phyloP scores from a whole-genome alignment of 2,329 filamentous ascomycete species.

The Hypomyces perniciosus region DNA sequence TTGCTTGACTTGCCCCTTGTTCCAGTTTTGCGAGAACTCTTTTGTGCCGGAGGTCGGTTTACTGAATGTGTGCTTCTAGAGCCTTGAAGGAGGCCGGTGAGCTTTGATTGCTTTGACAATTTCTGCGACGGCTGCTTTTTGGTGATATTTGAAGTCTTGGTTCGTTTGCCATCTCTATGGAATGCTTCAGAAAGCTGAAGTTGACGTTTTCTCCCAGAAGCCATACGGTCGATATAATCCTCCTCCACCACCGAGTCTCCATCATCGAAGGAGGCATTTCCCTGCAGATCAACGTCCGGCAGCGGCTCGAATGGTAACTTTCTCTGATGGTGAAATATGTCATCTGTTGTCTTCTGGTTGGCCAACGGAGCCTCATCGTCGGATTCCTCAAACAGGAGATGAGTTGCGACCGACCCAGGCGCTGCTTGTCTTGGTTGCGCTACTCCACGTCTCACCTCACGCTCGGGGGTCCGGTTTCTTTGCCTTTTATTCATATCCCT shows the following conservation, averaged over 20 bases:
- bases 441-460: constrained; percentile 41
- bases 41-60: background rate
- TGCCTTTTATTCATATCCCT: constrained; percentile 24
- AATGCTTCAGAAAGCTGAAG: constrained; percentile 23
- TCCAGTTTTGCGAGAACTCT: background rate
- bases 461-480: constrained; percentile 31
- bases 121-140: constrained; percentile 18
- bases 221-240: constrained; percentile 47
- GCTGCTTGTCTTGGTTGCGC: constrained; percentile 38
- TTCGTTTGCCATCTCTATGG: constrained; percentile 21
- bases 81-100: constrained; percentile 24
- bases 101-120: constrained; percentile 25
- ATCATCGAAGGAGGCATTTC: constrained; percentile 20
- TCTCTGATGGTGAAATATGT: constrained; percentile 23
- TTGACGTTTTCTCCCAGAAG: constrained; percentile 37
- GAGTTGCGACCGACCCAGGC: constrained; percentile 21
- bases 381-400: constrained; percentile 42
- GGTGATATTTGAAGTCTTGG: constrained; percentile 15
- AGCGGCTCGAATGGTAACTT: constrained; percentile 18
- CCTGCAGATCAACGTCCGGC: background rate
- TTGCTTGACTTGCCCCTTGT: background rate
- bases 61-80: background rate
- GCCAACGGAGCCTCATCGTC: constrained; percentile 32
- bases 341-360: constrained; percentile 17
- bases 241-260: constrained; percentile 43